phyloP scores from a whole-genome alignment of 495 filamentous ascomycete species.

The Filosporella fistucella region DNA sequence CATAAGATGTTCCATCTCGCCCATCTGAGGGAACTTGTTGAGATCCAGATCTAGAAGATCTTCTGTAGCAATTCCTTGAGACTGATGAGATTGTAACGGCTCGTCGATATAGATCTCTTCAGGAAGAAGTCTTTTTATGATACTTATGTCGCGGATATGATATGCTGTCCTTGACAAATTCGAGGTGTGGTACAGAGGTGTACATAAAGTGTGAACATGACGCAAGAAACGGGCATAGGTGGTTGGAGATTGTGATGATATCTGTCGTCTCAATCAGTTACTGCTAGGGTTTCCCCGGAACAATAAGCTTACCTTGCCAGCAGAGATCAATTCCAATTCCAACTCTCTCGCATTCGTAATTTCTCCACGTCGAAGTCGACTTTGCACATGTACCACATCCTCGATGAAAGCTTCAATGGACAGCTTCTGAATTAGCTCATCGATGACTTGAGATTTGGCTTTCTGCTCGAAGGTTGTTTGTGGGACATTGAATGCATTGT shows the following conservation, averaged over 20 bases:
- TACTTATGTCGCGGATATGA: conserved; percentile 14
- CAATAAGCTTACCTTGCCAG: conserved; percentile 17
- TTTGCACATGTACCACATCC: conserved; percentile 12
- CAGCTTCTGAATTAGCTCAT: conserved; percentile 11
- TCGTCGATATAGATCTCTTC: conserved; percentile 12
- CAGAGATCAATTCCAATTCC: conserved; percentile 22
- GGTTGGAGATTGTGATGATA: conserved; percentile 12
- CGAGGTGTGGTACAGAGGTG: conserved; percentile 13
- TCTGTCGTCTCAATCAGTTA: no score
- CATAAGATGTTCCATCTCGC: no score
- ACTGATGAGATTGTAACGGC: no score
- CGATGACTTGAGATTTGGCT: conserved; percentile 13
- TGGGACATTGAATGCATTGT: conserved; percentile 6
- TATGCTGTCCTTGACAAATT: no score
- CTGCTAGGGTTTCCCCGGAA: no score
- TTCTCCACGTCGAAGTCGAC: neutral
- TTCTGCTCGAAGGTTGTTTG: conserved; percentile 2
- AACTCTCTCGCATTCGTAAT: conserved; percentile 12
- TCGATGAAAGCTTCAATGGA: conserved; percentile 18
- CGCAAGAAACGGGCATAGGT: conserved; percentile 10
- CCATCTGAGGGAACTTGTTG: no score
- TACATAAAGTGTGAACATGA: conserved; percentile 13
- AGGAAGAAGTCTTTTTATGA: conserved; percentile 14
- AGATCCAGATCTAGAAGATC: no score
- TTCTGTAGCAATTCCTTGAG: no score